Base-by-base conservation (phyloP, 805 yeast species). In the Wickerhamomyces ciferrii region DNA sequence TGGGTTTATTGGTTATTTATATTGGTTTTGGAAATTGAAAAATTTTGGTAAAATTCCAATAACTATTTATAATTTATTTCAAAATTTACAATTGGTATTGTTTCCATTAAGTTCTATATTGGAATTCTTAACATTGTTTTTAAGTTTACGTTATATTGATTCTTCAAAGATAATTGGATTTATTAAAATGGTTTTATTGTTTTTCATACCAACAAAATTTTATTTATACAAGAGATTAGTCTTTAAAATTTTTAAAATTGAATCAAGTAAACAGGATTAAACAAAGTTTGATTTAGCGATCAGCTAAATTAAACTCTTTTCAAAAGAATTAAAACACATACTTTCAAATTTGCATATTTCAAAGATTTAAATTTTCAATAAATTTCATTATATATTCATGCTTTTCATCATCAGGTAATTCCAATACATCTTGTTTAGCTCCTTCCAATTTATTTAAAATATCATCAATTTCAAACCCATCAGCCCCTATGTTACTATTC, bases 51-150 rank as follows among this genome's bases (percentile, higher is more conserved):
- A 23, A 6, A 39, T 49, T 3, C 50, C 56, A 5, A 14, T 21
- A 2, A 49, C 49, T 45, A 14, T 46, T 10, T 17, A n/a, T 4
- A n/a, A 34, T 1, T n/a, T 46, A 10, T 46, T 29, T 24, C 46
- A 47, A 24, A 36, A 45, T 25, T 38, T 45, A 1, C 34, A 25
- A 1, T 14, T 55, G 18, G 25, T 53, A 2, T 43, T 49, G 23
- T 54, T 51, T 43, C 51, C 55, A 5, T 19, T 53, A 5, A 41
- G 41, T 8, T 43, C 55, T 4, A 25, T 47, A 1, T 24, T 47
- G n/a, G 59, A 57, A 43, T 57, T 57, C 18, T 25, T 52, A 14
- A 48, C 54, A 21, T 18, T 57, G 7, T 55, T 55, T 43, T 44
- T 54, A 48, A 48, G 49, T 6, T 42, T 55, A 32, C 51, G n/a